A percentile compares a stretch with the other conserved stretches of the same genome.
Conservation (phyloP, 2,329 filamentous ascomycete species). For the Hypoxylon sp. region DNA sequence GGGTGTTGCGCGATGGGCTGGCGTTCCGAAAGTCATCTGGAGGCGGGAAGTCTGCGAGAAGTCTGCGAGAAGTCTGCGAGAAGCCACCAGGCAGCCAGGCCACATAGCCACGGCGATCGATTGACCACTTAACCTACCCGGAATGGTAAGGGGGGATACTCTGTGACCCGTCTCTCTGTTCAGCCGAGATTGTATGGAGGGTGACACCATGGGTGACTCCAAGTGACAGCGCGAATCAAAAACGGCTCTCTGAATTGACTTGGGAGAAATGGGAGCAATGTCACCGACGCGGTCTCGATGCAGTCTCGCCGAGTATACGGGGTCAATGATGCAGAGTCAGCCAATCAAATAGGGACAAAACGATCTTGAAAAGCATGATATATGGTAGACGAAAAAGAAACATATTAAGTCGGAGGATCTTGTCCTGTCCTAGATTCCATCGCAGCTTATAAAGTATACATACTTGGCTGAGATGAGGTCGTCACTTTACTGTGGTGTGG, state of each 20-base stretch:
- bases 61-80: constrained; percentile 8
- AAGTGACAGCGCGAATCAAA: constrained; percentile 12
- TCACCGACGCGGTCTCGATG: not conserved
- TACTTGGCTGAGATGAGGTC: not conserved
- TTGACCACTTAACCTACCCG: constrained; percentile 31
- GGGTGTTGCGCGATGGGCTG: constrained; percentile 8
- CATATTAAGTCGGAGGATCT: constrained; percentile 3
- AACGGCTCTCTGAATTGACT: constrained; percentile 25
- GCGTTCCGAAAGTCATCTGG: constrained; percentile 18
- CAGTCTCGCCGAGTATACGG: not conserved
- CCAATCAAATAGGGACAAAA: not conserved
- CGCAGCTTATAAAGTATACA: not conserved
- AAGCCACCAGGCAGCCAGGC: too few relatives aligned
- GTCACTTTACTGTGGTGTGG: not conserved
- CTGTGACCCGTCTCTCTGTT: constrained; percentile 21
- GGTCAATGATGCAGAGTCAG: not conserved
- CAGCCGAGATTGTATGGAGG: constrained; percentile 36
- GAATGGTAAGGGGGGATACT: constrained; percentile 25
- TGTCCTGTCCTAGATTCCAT: not conserved
- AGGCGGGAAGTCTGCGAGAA: constrained; percentile 16
- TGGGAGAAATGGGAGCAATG: constrained; percentile 17
- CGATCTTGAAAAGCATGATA: not conserved
- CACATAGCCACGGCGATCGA: constrained; percentile 19
- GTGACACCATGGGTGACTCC: constrained; percentile 13
- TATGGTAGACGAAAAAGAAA: not conserved